Conservation (phyloP, 768 basidiomycete species). For the Mrakia blollopis region DNA sequence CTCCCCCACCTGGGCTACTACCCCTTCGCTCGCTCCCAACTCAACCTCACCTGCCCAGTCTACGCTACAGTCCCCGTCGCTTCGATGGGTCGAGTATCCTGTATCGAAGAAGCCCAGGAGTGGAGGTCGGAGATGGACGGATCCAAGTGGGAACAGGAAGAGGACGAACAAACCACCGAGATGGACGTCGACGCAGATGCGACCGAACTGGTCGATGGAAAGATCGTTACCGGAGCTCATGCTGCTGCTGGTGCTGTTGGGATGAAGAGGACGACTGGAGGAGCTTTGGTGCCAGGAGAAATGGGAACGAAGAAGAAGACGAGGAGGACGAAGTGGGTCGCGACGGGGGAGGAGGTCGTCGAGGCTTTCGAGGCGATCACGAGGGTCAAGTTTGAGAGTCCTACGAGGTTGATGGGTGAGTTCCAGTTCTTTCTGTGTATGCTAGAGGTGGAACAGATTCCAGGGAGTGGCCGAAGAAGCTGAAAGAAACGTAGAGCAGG, state of each 20-base stretch:
- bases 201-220: conserved; percentile 1
- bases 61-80: conserved; percentile 94
- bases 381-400: conserved; percentile 89
- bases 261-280: conserved; percentile 39
- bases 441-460: conserved; percentile 11
- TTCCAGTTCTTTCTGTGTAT: conserved; percentile 23
- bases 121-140: conserved; percentile 48
- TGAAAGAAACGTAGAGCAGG: background rate
- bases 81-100: conserved; percentile 88
- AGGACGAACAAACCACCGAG: conserved; percentile 25
- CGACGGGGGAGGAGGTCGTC: conserved; percentile 77
- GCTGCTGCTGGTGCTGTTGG: conserved; percentile 38
- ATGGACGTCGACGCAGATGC: conserved; percentile 49
- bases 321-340: conserved; percentile 58
- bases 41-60: conserved; percentile 74
- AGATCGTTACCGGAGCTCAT: conserved; percentile 32
- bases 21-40: conserved; percentile 79
- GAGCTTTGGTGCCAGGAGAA: conserved; percentile 27
- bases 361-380: conserved; percentile 89
- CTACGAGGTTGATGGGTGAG: conserved; percentile 85
- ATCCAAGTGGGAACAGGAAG: conserved; percentile 32
- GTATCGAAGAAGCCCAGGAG: conserved; percentile 79
- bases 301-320: conserved; percentile 30
- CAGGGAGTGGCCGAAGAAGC: background rate
- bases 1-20: conserved; percentile 84